Base-by-base conservation (phyloP, 805 yeast species). In the Suhomyces kilbournensis region DNA sequence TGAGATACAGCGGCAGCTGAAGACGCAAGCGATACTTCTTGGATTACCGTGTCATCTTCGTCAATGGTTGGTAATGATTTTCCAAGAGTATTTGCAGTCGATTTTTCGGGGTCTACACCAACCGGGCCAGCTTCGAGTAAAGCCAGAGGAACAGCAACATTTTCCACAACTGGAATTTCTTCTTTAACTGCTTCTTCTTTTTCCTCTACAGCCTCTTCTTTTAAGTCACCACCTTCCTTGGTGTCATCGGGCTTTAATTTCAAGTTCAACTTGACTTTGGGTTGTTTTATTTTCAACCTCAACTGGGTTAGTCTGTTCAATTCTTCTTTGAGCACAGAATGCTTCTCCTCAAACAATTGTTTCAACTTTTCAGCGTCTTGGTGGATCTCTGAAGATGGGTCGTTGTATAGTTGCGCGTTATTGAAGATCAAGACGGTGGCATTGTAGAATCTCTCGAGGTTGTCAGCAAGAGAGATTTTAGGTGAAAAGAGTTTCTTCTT, bases 341-440 rank as follows among this genome's bases (percentile, higher is more conserved):
- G 71, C 59, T 77, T 70, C 54, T 74, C 71, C 38, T 74, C 71
- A 57, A 86, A 83, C 54, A 76, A 76, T 28, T 75, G 76, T 54
- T 81, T 76, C 49, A 94, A 75, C 44, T 79, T 78, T 38, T 66
- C 69, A 0, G 97, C 86, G 69, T 90, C 96, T 54, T 81, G 81
- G 62, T 84, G 83, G 40, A 92, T 84, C 49, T 82, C 76, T 49
- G 94, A 82, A 1, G 80, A 82, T 49, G 87, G 87, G 54, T 84
- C 87, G 67, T 92, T 93, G 69, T 84, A 93, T 1, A 78, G 66
- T 63, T 83, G 83, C 1, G 97, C 96, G 68, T 94, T 94, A 44
- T 75, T 63, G 71, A 92, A 91, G 12, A 93, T 84, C 49, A 85
- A 71, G 26, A 74, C 70, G 6, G 86, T 74, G 48, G 85, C 86